Evolutionary conservation across 169 alveolate genomes (phyloP), one percentile per base, ranked within the genome.

Genomic region (Eimeria acervulina): DNA sequence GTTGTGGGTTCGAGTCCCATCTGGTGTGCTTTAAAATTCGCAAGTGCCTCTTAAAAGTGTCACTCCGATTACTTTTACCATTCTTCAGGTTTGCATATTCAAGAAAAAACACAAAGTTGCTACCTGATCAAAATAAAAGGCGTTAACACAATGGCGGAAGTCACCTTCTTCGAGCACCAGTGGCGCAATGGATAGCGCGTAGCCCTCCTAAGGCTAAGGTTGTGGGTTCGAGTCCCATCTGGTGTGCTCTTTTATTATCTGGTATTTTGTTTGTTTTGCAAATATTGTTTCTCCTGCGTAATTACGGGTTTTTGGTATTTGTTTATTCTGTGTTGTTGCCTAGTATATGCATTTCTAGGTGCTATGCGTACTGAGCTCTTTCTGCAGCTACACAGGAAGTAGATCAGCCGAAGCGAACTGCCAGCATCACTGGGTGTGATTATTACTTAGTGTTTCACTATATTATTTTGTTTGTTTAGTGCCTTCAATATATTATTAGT

Each of bases 221-320:
- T 98, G 99, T 97, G 99, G 99, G 99, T 98, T 98, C 99, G 99
- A 98, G 98, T 98, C 99, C 99, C 99, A 97, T 97, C 99, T 97
- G 96, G 96, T 92, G 96, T 92, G 96, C 52, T 81, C 31, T 81
- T 81, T 81, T n/a, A 13, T 5, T 23, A 21, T 38, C 26, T 81
- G 1, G 42, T 26, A 12, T 4, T 47, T 51, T 19, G 3, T 0
- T 1, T 21, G 7, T n/a, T 17, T 13, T 42, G 5, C 17, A 26
- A 51, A 12, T 23, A 33, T n/a, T n/a, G 38, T 70, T 70, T 70
- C 44, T 70, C 15, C 40, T 70, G 42, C 12, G 19, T 70, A 28
- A 0, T 70, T 70, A n/a, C 23, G 19, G 12, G 17, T 33, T 21
- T 59, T 15, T 12, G 68, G 68, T 12, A 21, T 59, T 59, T 21